Evolutionary conservation across 371 early-diverging fungal species (phyloP), one percentile per base, ranked within the genome.

Genomic region (Mucor piriformis): DNA sequence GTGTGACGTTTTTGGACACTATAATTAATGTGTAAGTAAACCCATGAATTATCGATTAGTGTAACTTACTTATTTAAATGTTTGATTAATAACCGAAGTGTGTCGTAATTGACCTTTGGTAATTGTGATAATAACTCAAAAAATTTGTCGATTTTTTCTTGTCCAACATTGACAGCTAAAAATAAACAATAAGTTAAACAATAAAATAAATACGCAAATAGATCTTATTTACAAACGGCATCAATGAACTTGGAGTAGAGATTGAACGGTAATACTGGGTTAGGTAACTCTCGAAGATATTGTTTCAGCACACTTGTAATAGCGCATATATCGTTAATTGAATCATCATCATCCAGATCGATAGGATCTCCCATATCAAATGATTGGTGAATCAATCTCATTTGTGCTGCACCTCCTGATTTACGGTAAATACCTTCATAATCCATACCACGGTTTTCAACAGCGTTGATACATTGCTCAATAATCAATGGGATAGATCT

Each of bases 281-380:
- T 88, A 0, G 97, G 96, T 69, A 97, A 56, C 37, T 93, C 92
- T 42, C 98, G 85, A 50, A 98, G 84, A 57, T 95, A 98, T 67
- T 95, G 96, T 69, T 96, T 97, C 57, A 98, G 73, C 16, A 98
- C 85, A 57, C 95, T 94, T 3, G 98, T 96, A 15, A 96, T 83
- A 15, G 88, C 83, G 49, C 85, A 82, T 47, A 89, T 86, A 63
- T 86, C 88, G 62, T 83, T 82, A 54, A 81, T 74, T 23, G 77
- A 59, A 11, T 77, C 73, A 7, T 77, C 67, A 50, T 84, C 80
- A 47, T 71, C 74, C 16, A 91, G 55, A 57, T 87, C 79, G 11
- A 84, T 61, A 1, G 77, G 61, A 15, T 74, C 70, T 8, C 77
- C 81, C 16, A 34, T 23, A 29, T 86, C 81, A 54, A 83, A 80